A percentile compares a stretch with the other conserved stretches of the same genome.
Conservation (phyloP, 2,329 filamentous ascomycete genomes). For the Cercospora janseana region DNA sequence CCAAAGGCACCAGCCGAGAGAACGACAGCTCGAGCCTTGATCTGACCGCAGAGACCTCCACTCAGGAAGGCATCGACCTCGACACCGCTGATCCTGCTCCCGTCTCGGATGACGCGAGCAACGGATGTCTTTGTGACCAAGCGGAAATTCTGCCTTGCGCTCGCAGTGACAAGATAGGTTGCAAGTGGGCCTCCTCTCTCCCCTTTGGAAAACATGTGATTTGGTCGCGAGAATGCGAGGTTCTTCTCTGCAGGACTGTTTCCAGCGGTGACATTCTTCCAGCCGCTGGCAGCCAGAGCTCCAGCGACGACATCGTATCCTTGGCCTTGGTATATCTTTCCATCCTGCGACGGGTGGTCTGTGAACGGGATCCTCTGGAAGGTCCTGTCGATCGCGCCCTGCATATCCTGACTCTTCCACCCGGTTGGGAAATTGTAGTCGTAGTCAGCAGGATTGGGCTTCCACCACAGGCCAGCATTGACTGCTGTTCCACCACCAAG, state of each 20-base stretch:
- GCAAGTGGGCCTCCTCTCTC: slow-evolving; percentile 68
- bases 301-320: slow-evolving; percentile 62
- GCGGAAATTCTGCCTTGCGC: slow-evolving; percentile 62
- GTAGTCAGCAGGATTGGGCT: slow-evolving; percentile 64
- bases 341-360: slow-evolving; percentile 63
- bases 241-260: slow-evolving; percentile 62
- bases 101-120: slow-evolving; percentile 63
- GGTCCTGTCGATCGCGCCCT: slow-evolving; percentile 57
- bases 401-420: slow-evolving; percentile 66
- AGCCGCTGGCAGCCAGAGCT: slow-evolving; percentile 61
- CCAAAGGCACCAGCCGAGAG: slow-evolving; percentile 58
- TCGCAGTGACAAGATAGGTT: slow-evolving; percentile 66
- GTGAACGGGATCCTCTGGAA: slow-evolving; percentile 72
- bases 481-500: slow-evolving; percentile 66
- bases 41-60: slow-evolving; percentile 57
- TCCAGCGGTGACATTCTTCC: slow-evolving; percentile 62
- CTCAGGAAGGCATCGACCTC: slow-evolving; percentile 58
- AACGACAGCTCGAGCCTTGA: slow-evolving; percentile 62
- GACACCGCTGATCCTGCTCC: slow-evolving; percentile 63
- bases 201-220: slow-evolving; percentile 66
- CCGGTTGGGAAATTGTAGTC: slow-evolving; percentile 69
- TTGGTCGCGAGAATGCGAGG: slow-evolving; percentile 60
- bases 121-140: slow-evolving; percentile 66
- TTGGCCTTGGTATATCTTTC: slow-evolving; percentile 64
- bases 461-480: slow-evolving; percentile 69